A percentile compares a stretch with the other conserved stretches of the same genome.
phyloP scores from a whole-genome alignment of 73 alveolate genomes.

The Paramecium primaurelia region DNA sequence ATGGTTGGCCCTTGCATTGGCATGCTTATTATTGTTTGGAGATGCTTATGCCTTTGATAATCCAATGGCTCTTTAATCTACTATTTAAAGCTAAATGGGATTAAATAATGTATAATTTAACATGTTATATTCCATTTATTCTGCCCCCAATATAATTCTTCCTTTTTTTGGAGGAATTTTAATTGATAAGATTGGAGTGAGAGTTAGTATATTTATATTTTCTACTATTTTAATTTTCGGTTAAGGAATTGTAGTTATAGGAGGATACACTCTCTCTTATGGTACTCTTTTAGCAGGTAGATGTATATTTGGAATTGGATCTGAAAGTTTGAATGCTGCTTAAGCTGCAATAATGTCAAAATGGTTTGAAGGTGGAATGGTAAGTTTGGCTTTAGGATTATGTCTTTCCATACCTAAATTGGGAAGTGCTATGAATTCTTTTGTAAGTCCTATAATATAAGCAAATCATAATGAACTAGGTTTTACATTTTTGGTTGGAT shows the following conservation, averaged over 20 bases:
- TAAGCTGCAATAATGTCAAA: slow-evolving; percentile 26
- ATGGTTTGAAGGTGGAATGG: slow-evolving; percentile 23
- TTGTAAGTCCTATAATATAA: slow-evolving; percentile 17
- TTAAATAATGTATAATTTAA: slow-evolving; percentile 26
- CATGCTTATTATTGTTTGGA: neutral
- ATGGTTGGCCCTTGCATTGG: slow-evolving; percentile 18
- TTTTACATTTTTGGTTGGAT: slow-evolving; percentile 2
- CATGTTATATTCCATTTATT: slow-evolving; percentile 49
- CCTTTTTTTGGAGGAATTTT: slow-evolving; percentile 62
- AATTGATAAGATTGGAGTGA: slow-evolving; percentile 57
- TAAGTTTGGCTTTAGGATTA: slow-evolving; percentile 39
- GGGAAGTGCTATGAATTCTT: slow-evolving; percentile 19
- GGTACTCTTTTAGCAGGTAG: slow-evolving; percentile 31
- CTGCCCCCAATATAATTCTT: slow-evolving; percentile 55
- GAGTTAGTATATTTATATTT: neutral
- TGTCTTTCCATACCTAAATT: slow-evolving; percentile 34
- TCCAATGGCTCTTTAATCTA: slow-evolving; percentile 33
- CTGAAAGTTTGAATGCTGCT: slow-evolving; percentile 38
- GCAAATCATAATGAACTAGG: neutral
- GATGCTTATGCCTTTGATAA: slow-evolving; percentile 50
- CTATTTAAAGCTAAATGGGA: slow-evolving; percentile 18
- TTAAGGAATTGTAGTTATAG: slow-evolving; percentile 1
- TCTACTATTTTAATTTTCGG: slow-evolving; percentile 8
- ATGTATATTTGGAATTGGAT: slow-evolving; percentile 37
- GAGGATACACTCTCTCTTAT: slow-evolving; percentile 9